These are phyloP conservation scores for Fusarium nelsonii DNA, from an alignment of 2,329 filamentous ascomycete species.

Conservation along the genomic window DNA sequence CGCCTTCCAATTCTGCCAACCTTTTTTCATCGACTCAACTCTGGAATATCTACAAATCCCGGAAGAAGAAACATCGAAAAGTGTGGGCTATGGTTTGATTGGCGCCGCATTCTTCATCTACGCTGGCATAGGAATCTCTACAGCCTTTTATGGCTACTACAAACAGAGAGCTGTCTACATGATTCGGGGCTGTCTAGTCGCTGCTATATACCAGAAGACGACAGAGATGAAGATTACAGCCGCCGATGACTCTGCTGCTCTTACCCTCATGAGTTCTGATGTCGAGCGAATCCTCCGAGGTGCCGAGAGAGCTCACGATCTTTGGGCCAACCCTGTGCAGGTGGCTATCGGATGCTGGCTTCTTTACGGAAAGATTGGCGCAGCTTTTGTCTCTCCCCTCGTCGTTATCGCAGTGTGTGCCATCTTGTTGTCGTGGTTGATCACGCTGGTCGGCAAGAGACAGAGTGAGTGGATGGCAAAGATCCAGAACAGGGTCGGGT, in stretches of 20 bases:
- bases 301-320: constrained; percentile 53
- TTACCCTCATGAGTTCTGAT: constrained; percentile 64
- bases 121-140: constrained; percentile 55
- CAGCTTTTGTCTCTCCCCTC: constrained; percentile 62
- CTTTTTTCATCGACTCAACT: constrained; percentile 57
- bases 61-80: constrained; percentile 26
- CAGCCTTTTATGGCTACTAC: constrained; percentile 57
- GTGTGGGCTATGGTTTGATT: constrained; percentile 58
- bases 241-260: constrained; percentile 55
- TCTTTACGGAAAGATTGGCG: constrained; percentile 60
- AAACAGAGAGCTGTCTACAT: constrained; percentile 51
- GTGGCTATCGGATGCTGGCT: constrained; percentile 61
- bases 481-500: constrained; percentile 53
- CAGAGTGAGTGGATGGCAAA: constrained; percentile 55
- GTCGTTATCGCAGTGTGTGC: constrained; percentile 54
- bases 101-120: constrained; percentile 58
- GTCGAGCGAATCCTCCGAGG: constrained; percentile 58
- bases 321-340: constrained; percentile 58
- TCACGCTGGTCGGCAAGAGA: constrained; percentile 31
- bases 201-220: constrained; percentile 53
- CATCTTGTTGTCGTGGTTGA: constrained; percentile 26
- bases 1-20: constrained; percentile 58
- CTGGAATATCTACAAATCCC: constrained; percentile 52
- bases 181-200: constrained; percentile 51
- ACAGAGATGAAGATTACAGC: constrained; percentile 49